Conservation (phyloP, 345 rosid genomes). For the Corchorus olitorius region DNA sequence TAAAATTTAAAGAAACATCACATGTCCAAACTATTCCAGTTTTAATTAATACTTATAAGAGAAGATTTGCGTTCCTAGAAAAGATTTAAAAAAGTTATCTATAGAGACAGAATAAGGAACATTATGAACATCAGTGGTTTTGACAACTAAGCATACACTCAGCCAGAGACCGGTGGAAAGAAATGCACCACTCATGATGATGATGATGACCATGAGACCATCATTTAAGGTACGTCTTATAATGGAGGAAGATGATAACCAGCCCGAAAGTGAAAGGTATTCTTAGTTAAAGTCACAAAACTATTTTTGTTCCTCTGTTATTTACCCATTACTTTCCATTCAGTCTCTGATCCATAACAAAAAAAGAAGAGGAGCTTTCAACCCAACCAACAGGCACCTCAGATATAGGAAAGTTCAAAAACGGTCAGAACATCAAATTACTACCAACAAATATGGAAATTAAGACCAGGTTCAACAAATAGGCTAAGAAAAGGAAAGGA, state of each 20-base stretch:
- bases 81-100: background rate
- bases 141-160: background rate
- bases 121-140: background rate
- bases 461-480: background rate
- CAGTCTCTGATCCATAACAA: background rate
- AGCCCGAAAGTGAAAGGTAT: background rate
- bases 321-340: background rate
- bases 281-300: background rate
- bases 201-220: background rate
- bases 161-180: background rate
- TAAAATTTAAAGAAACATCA: background rate
- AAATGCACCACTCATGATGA: background rate
- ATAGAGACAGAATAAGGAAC: background rate
- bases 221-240: background rate
- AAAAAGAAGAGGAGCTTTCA: background rate
- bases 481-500: background rate
- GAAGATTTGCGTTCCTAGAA: background rate
- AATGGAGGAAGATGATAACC: background rate
- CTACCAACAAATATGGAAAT: background rate
- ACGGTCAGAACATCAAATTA: background rate
- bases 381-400: background rate
- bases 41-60: background rate
- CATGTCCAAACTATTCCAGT: background rate
- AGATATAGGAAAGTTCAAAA: background rate
- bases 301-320: background rate